Evolutionary conservation across 106 monocot species (phyloP).

Genomic region (Agapanthus africanus): DNA sequence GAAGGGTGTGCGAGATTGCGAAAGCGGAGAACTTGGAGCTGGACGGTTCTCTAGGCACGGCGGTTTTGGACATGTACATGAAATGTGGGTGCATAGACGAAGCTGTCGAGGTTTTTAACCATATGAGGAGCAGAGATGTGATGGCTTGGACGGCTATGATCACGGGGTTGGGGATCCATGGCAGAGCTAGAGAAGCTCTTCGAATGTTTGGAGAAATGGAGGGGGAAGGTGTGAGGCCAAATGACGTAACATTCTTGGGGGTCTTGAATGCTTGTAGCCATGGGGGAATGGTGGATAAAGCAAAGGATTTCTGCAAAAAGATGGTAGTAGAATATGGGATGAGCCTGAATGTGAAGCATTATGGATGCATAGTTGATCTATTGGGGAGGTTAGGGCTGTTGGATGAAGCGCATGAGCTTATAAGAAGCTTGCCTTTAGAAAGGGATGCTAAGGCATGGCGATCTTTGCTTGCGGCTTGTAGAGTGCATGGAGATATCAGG

Average conservation of each 20-base stretch:
- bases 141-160: conserved; percentile 57
- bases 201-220: conserved; percentile 34
- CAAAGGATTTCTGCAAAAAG: conserved; percentile 24
- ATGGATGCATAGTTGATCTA: conserved; percentile 49
- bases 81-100: conserved; percentile 37
- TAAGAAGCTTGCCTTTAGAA: conserved; percentile 22
- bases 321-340: conserved; percentile 25
- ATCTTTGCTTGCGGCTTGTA: conserved; percentile 47
- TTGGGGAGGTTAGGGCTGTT: conserved; percentile 45
- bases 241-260: conserved; percentile 43
- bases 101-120: conserved; percentile 24
- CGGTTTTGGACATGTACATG: conserved; percentile 48
- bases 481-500: conserved; percentile 28
- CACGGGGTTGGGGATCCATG: conserved; percentile 31
- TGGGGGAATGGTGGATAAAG: conserved; percentile 28
- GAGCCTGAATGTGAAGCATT: conserved; percentile 30
- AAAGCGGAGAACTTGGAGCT: conserved; percentile 14
- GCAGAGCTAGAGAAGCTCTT: conserved; percentile 25
- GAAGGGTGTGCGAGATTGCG: conserved; percentile 15
- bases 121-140: conserved; percentile 36
- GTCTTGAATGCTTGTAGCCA: conserved; percentile 50
- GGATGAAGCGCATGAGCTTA: conserved; percentile 43
- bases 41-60: conserved; percentile 37
- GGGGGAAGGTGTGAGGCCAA: conserved; percentile 24
- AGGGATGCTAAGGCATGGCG: conserved; percentile 45